A percentile compares a stretch with the other conserved stretches of the same genome.
Conservation (phyloP, 768 basidiomycete genomes). For the Suillus paluster region DNA sequence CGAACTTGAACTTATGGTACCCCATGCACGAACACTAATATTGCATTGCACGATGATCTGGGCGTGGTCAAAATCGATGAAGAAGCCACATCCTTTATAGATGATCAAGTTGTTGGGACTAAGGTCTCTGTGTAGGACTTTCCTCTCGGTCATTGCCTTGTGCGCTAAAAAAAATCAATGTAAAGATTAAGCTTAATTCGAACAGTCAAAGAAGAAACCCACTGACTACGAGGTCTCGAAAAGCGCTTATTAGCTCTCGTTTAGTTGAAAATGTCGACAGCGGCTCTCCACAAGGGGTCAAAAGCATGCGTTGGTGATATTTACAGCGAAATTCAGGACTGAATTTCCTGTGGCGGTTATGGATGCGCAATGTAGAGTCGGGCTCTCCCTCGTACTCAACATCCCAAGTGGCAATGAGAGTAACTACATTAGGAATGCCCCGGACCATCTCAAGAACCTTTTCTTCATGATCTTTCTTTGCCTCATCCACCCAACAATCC, state of each 20-base stretch:
- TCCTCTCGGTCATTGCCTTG: neutral
- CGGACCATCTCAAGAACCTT: too few species aligned
- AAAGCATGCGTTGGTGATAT: neutral
- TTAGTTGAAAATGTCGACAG: neutral
- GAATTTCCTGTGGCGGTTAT: neutral
- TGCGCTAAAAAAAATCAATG: neutral
- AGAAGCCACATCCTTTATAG: neutral
- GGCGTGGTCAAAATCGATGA: too few species aligned
- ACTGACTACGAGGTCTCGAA: neutral
- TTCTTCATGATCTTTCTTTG: too few species aligned
- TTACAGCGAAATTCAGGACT: neutral
- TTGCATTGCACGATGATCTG: neutral
- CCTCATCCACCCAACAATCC: too few species aligned
- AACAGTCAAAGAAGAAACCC: neutral
- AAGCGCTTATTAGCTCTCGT: neutral
- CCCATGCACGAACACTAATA: neutral
- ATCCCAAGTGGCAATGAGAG: too few species aligned
- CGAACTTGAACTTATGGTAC: neutral
- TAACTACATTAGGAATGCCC: too few species aligned
- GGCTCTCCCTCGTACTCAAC: neutral
- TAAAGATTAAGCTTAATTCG: neutral
- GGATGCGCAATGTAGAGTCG: neutral
- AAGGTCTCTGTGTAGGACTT: neutral
- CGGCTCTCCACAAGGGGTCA: neutral
- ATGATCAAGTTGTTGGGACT: neutral